Percentiles rank a stretch among this genome's conserved stretches.
Conservation (phyloP, 495 filamentous ascomycete species). For the Penicillium robsamsonii region DNA sequence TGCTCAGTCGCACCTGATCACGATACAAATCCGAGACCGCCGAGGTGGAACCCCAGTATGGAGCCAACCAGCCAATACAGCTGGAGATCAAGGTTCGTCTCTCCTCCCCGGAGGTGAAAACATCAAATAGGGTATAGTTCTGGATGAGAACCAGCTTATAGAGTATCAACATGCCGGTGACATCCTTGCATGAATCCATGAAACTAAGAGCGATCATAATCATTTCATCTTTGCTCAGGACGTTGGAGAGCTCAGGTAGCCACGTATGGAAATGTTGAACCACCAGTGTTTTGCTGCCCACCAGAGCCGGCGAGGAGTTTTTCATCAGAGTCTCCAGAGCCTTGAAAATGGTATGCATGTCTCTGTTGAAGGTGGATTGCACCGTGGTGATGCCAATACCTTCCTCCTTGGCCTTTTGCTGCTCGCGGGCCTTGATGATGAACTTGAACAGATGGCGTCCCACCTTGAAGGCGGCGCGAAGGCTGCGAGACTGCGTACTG, state of each 20-base stretch:
- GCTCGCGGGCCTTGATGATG: conserved; percentile 83
- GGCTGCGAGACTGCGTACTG: conserved; percentile 72
- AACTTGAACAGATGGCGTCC: conserved; percentile 90
- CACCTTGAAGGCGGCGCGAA: conserved; percentile 93
- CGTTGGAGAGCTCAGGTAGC: conserved; percentile 79
- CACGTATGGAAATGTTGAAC: conserved; percentile 97
- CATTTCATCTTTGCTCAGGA: conserved; percentile 80
- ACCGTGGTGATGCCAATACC: conserved; percentile 83
- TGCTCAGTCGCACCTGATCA: conserved; percentile 89
- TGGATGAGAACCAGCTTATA: conserved; percentile 93
- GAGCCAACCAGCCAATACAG: conserved; percentile 86
- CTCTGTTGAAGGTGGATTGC: conserved; percentile 73
- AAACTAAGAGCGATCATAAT: conserved; percentile 89
- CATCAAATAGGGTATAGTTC: conserved; percentile 74
- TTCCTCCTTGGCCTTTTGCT: conserved; percentile 85
- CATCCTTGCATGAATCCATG: conserved; percentile 82
- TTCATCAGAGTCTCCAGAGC: conserved; percentile 85
- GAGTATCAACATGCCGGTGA: conserved; percentile 90
- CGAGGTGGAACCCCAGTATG: conserved; percentile 81
- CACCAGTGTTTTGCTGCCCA: conserved; percentile 91
- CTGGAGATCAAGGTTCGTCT: conserved; percentile 70
- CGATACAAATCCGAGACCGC: conserved; percentile 81
- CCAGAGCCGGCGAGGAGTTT: conserved; percentile 75
- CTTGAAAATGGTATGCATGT: conserved; percentile 84
- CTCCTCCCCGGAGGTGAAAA: conserved; percentile 76